Percentiles rank a stretch among this genome's conserved stretches.
These are phyloP conservation scores for Sherardia arvensis DNA, from an alignment of 257 asterid genomes.

Conservation along the genomic window DNA sequence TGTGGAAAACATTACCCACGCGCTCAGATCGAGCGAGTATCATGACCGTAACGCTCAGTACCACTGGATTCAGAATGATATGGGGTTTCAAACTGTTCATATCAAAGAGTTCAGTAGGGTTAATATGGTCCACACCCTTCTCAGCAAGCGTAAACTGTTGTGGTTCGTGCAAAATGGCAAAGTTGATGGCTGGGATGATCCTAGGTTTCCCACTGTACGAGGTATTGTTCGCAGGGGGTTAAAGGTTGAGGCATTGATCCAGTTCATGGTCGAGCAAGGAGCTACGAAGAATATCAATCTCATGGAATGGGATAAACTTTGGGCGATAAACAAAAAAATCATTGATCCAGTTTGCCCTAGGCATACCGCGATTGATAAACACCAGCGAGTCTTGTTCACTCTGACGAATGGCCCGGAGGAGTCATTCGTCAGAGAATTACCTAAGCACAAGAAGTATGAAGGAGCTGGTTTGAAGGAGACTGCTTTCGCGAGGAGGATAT, in stretches of 20 bases:
- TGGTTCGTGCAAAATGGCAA: constrained; percentile 96
- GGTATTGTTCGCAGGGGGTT: constrained; percentile 95
- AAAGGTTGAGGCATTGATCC: constrained; percentile 74
- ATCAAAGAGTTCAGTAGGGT: constrained; percentile 82
- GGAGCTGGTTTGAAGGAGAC: constrained; percentile 94
- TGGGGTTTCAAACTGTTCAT: constrained; percentile 76
- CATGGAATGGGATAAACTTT: constrained; percentile 98
- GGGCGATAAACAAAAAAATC: constrained; percentile 92
- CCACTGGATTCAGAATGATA: constrained; percentile 77
- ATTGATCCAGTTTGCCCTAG: constrained; percentile 96
- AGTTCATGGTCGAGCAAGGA: constrained; percentile 97
- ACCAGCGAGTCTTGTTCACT: constrained; percentile 44
- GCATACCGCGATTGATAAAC: constrained; percentile 77
- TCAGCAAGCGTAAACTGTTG: constrained; percentile 94
- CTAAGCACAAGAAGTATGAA: constrained; percentile 76
- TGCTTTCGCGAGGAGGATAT: constrained; percentile 53
- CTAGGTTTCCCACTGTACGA: constrained; percentile 96
- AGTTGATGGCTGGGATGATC: constrained; percentile 98
- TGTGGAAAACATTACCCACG: constrained; percentile 83
- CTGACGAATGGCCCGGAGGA: constrained; percentile 70
- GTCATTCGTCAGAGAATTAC: constrained; percentile 57
- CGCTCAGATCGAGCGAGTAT: constrained; percentile 92
- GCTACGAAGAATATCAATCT: constrained; percentile 98
- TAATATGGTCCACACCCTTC: constrained; percentile 92
- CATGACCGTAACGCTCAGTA: constrained; percentile 96